These are phyloP conservation scores for Orbilia ellipsospora DNA, from an alignment of 2,329 filamentous ascomycete species.

Conservation along the genomic window DNA sequence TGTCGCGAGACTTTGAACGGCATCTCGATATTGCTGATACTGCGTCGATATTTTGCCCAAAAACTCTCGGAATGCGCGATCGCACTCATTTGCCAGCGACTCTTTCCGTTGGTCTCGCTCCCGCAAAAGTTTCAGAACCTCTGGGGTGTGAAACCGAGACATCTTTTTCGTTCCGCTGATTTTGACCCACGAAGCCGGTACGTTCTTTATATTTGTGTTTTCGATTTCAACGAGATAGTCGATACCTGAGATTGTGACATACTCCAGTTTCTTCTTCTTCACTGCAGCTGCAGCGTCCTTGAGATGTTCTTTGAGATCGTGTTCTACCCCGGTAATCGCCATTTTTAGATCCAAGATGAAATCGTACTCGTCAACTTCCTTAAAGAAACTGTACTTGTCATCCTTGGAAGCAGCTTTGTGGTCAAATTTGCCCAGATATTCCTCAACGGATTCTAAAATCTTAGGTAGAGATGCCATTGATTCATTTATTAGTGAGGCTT, in stretches of 20 bases:
- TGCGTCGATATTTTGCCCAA: slow-evolving; percentile 79
- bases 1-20: slow-evolving; percentile 83
- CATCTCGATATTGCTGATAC: slow-evolving; percentile 90
- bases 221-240: slow-evolving; percentile 90
- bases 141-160: slow-evolving; percentile 92
- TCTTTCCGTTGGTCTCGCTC: slow-evolving; percentile 97
- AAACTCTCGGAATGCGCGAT: slow-evolving; percentile 79
- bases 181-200: slow-evolving; percentile 94
- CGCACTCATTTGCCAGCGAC: slow-evolving; percentile 88
- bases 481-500: slow-evolving; percentile 74
- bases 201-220: slow-evolving; percentile 78
- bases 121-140: slow-evolving; percentile 82
- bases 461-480: slow-evolving; percentile 80
- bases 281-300: slow-evolving; percentile 76
- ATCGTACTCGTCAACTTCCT: slow-evolving; percentile 76
- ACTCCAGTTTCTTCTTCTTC: slow-evolving; percentile 75
- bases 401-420: slow-evolving; percentile 81
- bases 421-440: slow-evolving; percentile 86
- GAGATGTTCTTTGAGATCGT: slow-evolving; percentile 84
- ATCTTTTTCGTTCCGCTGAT: slow-evolving; percentile 93
- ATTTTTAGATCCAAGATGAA: slow-evolving; percentile 88
- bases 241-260: slow-evolving; percentile 86
- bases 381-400: slow-evolving; percentile 96
- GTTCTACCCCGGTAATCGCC: slow-evolving; percentile 87
- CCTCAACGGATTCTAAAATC: slow-evolving; percentile 77